Percentiles rank a stretch among this genome's conserved stretches.
Evolutionary conservation across 2,329 filamentous ascomycete species (phyloP).

Genomic region (Ophiocordyceps camponoti-floridani): DNA sequence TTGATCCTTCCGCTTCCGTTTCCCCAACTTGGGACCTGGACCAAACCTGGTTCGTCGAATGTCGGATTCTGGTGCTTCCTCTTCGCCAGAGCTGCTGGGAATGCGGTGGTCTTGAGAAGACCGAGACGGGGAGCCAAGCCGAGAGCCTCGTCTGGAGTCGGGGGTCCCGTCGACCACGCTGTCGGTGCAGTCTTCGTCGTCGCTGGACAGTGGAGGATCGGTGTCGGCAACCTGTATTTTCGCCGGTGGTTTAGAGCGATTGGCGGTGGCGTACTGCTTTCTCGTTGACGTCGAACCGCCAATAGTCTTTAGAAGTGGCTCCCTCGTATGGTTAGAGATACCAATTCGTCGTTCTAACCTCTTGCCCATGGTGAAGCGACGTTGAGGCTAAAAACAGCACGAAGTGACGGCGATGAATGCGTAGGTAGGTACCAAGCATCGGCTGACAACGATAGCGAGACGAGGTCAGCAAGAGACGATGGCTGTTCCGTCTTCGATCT

Average conservation of each 20-base stretch:
- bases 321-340: no score
- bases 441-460: no score
- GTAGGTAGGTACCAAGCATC: no score
- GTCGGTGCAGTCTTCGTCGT: constrained; percentile 8
- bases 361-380: no score
- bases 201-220: constrained; percentile 11
- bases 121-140: neutral
- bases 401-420: no score
- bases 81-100: constrained; percentile 7
- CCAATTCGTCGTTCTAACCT: no score
- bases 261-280: constrained; percentile 1
- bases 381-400: no score
- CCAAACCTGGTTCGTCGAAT: constrained; percentile 13
- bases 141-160: neutral
- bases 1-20: neutral
- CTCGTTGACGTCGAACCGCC: no score
- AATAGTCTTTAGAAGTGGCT: no score
- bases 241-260: constrained; percentile 5
- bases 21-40: constrained; percentile 7
- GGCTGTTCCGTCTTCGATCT: no score
- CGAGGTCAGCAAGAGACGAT: no score
- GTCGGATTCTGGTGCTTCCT: constrained; percentile 8
- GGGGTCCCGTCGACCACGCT: neutral
- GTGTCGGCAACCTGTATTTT: constrained; percentile 3
- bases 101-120: constrained; percentile 3